A percentile compares a stretch with the other conserved stretches of the same genome.
phyloP scores from a whole-genome alignment of 768 basidiomycete species.

The Tubosaeta sp. region DNA sequence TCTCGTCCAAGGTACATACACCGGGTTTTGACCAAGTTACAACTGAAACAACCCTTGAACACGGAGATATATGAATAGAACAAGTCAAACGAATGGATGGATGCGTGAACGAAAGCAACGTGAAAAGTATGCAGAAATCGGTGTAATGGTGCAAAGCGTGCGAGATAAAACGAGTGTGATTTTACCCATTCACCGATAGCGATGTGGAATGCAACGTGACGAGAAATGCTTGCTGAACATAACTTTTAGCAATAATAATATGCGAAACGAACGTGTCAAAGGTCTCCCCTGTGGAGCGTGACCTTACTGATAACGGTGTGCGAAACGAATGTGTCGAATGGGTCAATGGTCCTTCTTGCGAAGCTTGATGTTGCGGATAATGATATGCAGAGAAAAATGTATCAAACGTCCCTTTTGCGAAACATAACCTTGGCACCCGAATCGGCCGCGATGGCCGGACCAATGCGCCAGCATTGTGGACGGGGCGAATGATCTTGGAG shows the following conservation, averaged over 20 bases:
- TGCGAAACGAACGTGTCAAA: neutral
- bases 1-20: neutral
- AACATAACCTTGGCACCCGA: slow-evolving; percentile 2
- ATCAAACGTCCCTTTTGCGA: neutral
- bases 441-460: slow-evolving; percentile 4
- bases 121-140: neutral
- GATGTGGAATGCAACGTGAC: neutral
- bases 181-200: neutral
- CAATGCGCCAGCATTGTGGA: slow-evolving; percentile 12
- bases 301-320: neutral
- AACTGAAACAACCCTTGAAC: neutral
- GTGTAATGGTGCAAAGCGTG: neutral
- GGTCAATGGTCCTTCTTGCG: neutral
- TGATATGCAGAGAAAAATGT: neutral
- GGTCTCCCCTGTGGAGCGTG: neutral
- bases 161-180: neutral
- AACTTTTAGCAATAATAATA: neutral
- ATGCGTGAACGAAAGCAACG: neutral
- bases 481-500: slow-evolving; percentile 1
- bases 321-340: neutral
- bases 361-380: neutral
- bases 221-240: neutral
- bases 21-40: neutral
- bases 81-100: neutral
- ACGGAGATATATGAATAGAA: neutral